Percentiles rank a stretch among this genome's conserved stretches.
These are phyloP conservation scores for Pilasporangium apinafurcum DNA, from an alignment of 352 stramenopile genomes.

Conservation along the genomic window DNA sequence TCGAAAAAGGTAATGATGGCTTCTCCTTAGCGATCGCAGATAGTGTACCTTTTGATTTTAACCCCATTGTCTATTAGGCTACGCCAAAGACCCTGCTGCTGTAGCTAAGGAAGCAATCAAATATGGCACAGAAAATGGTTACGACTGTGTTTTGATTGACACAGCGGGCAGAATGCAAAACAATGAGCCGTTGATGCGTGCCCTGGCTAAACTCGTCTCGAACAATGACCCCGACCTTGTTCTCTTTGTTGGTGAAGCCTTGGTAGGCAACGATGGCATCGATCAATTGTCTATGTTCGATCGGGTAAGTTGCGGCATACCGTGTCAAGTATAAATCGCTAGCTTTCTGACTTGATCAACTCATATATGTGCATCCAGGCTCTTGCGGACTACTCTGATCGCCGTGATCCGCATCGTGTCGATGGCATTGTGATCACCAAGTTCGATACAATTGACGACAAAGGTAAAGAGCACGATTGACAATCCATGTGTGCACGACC, in stretches of 20 bases:
- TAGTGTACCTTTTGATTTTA: too few species aligned
- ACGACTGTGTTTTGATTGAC: conserved; percentile 98
- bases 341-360: neutral
- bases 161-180: conserved; percentile 99
- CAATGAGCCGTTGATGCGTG: conserved; percentile 98
- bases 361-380: conserved; percentile 30
- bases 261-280: conserved; percentile 98
- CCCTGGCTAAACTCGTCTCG: conserved; percentile 94
- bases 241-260: conserved; percentile 98
- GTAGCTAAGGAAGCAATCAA: conserved; percentile 95
- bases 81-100: conserved; percentile 94
- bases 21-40: neutral
- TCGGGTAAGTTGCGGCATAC: conserved; percentile 35
- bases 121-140: conserved; percentile 91
- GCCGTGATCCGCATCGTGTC: conserved; percentile 86
- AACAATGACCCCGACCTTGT: conserved; percentile 97
- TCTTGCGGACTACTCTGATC: conserved; percentile 86
- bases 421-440: conserved; percentile 99
- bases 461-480: too few species aligned
- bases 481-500: conserved; percentile 3
- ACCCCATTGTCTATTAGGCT: conserved; percentile 80
- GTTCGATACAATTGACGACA: conserved; percentile 99
- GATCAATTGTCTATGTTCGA: conserved; percentile 97
- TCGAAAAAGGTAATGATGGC: conserved; percentile 70
- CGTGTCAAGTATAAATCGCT: neutral